Base-by-base conservation (phyloP, 2,329 filamentous ascomycete genomes). In the Ophiocordyceps australis region DNA sequence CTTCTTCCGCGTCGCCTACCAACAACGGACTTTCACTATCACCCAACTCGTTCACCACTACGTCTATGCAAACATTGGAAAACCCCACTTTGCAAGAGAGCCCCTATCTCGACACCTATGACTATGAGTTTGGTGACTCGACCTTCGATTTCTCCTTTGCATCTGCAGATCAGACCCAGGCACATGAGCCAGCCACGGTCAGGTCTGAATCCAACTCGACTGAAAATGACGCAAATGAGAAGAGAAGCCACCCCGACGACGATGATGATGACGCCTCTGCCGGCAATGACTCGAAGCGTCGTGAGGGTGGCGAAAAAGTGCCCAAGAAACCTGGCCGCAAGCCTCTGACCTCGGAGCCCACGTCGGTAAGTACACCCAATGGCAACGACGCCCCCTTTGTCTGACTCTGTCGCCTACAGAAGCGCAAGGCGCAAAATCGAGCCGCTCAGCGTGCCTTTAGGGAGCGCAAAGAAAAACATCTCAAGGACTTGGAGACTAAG, bases 291-390 rank as follows among this genome's bases (percentile, higher is more conserved):
- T 52, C 60, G 30, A 89, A 85, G 58, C 69, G 82, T 35, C 70
- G 79, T 32, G 83, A 92, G 51, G 71, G 75, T 30, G 74, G 82
- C 29, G 81, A 85, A 23, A 93, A 89, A 54, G 63, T 74, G 22
- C 71, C 81, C 14, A 95, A 95, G 69, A 98, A 95, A 56, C 86
- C 89, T 5, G 89, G 89, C 26, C 72, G 89, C 35, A 98, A 98
- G 61, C 89, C 86, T 13, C 62, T 95, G 41, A 95, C 82, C 24
- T 91, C 81, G 14, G 89, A 95, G 51, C 89, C 89, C 14, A 95
- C 80, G 38, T 89, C 85, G 38, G 86, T 95, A 73, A 59, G 85
- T 70, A 19, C 7, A 19, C 7, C 7, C 7, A 19, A 19, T 7
- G 10, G 7, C 17, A 10, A 19, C 17, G 7, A 10, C 7, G 7